Evolutionary conservation across 1,284 basidiomycete genomes (phyloP).

Genomic region (Ganoderma lingzhi): DNA sequence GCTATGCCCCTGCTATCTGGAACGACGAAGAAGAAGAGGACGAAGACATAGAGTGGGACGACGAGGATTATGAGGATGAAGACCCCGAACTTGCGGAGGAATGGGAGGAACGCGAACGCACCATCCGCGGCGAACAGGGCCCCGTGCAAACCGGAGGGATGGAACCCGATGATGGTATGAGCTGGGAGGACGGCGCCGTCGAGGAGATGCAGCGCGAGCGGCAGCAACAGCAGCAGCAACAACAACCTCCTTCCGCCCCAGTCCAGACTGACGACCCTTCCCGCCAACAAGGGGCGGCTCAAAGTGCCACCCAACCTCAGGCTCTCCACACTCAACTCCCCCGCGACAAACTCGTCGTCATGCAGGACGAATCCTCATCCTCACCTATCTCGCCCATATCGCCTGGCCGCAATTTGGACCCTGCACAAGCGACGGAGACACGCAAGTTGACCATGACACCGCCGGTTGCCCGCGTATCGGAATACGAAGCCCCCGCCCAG

Average conservation of each 20-base stretch:
- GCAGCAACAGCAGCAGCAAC: slow-evolving; percentile 35
- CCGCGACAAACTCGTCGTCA: slow-evolving; percentile 47
- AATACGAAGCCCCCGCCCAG: slow-evolving; percentile 39
- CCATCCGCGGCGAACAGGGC: slow-evolving; percentile 19
- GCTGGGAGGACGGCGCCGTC: slow-evolving; percentile 74
- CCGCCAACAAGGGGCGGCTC: slow-evolving; percentile 29
- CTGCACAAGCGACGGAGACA: slow-evolving; percentile 68
- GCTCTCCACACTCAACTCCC: slow-evolving; percentile 44
- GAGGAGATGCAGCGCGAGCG: slow-evolving; percentile 52
- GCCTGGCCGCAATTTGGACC: slow-evolving; percentile 54
- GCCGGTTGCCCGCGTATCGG: slow-evolving; percentile 61
- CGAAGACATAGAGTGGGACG: slow-evolving; percentile 77
- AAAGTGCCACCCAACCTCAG: slow-evolving; percentile 40
- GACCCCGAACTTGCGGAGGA: slow-evolving; percentile 69
- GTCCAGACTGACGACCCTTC: slow-evolving; percentile 48
- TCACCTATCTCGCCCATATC: slow-evolving; percentile 38
- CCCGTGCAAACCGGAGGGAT: slow-evolving; percentile 41
- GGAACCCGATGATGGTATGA: slow-evolving; percentile 79
- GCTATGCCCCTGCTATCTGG: slow-evolving; percentile 85
- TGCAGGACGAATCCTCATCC: slow-evolving; percentile 35
- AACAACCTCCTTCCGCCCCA: slow-evolving; percentile 38
- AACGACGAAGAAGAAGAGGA: slow-evolving; percentile 82
- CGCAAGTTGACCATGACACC: slow-evolving; percentile 82
- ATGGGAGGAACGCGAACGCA: slow-evolving; percentile 41
- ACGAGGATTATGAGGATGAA: slow-evolving; percentile 76